Conservation (phyloP, 2,329 filamentous ascomycete species). For the Fusarium torreyae region DNA sequence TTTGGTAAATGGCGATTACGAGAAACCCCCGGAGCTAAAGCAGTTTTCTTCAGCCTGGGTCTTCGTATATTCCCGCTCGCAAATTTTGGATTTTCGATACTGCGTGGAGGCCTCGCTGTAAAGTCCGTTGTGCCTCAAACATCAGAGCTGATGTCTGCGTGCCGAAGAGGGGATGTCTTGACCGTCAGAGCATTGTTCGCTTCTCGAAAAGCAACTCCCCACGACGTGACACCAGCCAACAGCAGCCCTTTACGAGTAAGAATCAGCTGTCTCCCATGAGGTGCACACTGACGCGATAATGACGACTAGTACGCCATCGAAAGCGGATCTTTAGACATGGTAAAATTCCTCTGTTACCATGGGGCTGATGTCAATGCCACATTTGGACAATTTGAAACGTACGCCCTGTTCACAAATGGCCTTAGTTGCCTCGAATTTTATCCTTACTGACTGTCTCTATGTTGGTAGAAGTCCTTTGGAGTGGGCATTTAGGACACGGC, state of each 20-base stretch:
- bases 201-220: not conserved
- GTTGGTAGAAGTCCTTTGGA: no score
- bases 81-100: no score
- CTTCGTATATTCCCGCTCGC: no score
- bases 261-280: not conserved
- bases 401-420: not conserved
- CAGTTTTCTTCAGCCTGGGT: no score
- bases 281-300: not conserved
- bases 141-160: no score
- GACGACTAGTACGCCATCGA: not conserved
- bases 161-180: conserved; percentile 10
- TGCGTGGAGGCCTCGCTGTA: no score
- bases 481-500: no score
- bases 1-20: no score
- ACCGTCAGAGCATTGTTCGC: not conserved
- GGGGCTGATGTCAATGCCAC: not conserved
- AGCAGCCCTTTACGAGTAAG: not conserved
- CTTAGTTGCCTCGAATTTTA: no score
- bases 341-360: not conserved
- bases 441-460: no score
- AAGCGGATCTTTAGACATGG: not conserved
- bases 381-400: conserved; percentile 1
- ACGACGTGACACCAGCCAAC: not conserved
- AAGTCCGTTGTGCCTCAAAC: no score
- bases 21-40: no score